A percentile compares a stretch with the other conserved stretches of the same genome.
Conservation (phyloP, 176 grass and related monocot genomes). For the Triticum aestivum region IWGSC_CS_RefSeq_v2.1 NC_057813.1:92293957-92294456, state of each 20-base stretch:
- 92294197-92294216: constrained; percentile 34
- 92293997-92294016: constrained; percentile 32
- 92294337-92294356: background rate
- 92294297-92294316: background rate
- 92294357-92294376: background rate
- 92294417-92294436: background rate
- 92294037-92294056: constrained; percentile 14
- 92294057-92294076: constrained; percentile 50
- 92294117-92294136: constrained; percentile 1
- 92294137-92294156: constrained; percentile 22
- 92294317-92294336: background rate
- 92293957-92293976: constrained; percentile 45
- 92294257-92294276: constrained; percentile 16
- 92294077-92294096: constrained; percentile 33
- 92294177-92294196: constrained; percentile 27
- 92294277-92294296: background rate
- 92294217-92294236: constrained; percentile 26
- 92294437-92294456: background rate
- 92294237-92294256: background rate
- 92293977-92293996: constrained; percentile 43
- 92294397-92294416: background rate
- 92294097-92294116: constrained; percentile 54
- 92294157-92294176: constrained; percentile 43
- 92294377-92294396: background rate
- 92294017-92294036: constrained; percentile 1